phyloP scores from a whole-genome alignment of 192 early-diverging fungal species.

The Coemansia asiatica region DNA sequence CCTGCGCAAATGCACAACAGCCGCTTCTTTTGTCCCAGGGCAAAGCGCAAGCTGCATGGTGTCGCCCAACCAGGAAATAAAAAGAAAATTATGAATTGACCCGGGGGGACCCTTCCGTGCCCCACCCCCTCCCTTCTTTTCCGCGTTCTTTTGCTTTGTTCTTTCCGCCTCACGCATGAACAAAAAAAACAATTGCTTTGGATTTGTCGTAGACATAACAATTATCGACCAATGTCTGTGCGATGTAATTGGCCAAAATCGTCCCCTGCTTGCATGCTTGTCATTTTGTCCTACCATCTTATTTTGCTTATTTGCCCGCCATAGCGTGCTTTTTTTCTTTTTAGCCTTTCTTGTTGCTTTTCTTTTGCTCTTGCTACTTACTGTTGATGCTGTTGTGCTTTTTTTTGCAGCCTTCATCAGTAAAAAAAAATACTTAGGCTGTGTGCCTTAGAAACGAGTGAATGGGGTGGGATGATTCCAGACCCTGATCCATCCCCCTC shows the following conservation, averaged over 20 bases:
- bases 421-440: too few species aligned
- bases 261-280: neutral
- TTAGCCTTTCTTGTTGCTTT: too few species aligned
- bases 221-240: neutral
- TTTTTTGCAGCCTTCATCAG: too few species aligned
- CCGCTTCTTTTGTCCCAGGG: neutral
- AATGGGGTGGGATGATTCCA: too few species aligned
- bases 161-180: neutral
- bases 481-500: too few species aligned
- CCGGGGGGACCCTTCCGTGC: neutral
- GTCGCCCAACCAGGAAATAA: neutral
- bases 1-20: constrained; percentile 10
- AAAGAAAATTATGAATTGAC: neutral
- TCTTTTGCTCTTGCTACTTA: too few species aligned
- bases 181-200: neutral
- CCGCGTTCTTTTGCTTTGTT: neutral
- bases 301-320: neutral
- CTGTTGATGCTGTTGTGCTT: too few species aligned
- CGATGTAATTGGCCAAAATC: constrained; percentile 2
- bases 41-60: constrained; percentile 1
- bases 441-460: too few species aligned
- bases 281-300: neutral
- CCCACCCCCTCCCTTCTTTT: neutral
- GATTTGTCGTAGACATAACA: neutral
- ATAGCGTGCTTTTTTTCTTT: constrained; percentile 1